These are phyloP conservation scores for Juncus inflexus DNA, from an alignment of 176 grass and related monocot species.

Conservation along the genomic window DNA sequence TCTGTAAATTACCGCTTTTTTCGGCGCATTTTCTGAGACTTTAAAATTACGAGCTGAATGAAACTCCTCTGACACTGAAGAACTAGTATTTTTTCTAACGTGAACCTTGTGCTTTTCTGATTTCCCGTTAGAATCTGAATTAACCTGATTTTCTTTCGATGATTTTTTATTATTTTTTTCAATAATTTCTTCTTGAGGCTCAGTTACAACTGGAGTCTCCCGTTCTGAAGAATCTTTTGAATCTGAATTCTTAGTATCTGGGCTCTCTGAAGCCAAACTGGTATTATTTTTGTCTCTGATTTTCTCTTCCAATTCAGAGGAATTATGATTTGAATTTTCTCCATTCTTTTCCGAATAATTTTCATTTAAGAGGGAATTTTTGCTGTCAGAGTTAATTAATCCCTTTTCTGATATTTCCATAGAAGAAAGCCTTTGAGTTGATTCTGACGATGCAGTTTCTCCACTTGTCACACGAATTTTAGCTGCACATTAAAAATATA, in stretches of 20 bases:
- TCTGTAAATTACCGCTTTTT: not conserved
- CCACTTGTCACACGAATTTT: slow-evolving; percentile 34
- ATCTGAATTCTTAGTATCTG: slow-evolving; percentile 13
- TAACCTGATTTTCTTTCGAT: not conserved
- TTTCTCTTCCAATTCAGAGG: slow-evolving; percentile 4
- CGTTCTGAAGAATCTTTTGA: not conserved
- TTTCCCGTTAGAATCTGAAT: slow-evolving; percentile 5
- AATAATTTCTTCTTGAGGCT: slow-evolving; percentile 12
- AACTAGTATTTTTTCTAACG: slow-evolving; percentile 18
- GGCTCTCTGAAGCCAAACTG: slow-evolving; percentile 1
- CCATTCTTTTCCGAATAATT: not conserved
- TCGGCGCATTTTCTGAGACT: slow-evolving; percentile 4
- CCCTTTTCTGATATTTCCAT: slow-evolving; percentile 21
- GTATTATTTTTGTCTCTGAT: slow-evolving; percentile 8
- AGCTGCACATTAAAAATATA: slow-evolving; percentile 40
- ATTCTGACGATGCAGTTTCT: slow-evolving; percentile 31
- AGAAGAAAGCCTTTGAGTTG: slow-evolving; percentile 30
- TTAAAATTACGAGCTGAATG: slow-evolving; percentile 40
- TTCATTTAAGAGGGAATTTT: slow-evolving; percentile 16
- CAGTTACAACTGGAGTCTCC: not conserved
- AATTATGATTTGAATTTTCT: slow-evolving; percentile 18
- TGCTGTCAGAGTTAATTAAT: not conserved
- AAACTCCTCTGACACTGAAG: slow-evolving; percentile 33
- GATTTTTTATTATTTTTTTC: slow-evolving; percentile 14
- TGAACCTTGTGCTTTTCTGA: not conserved